These are phyloP conservation scores for Lablab purpureus DNA, from an alignment of 306 rosid genomes.

Conservation along the genomic window DNA sequence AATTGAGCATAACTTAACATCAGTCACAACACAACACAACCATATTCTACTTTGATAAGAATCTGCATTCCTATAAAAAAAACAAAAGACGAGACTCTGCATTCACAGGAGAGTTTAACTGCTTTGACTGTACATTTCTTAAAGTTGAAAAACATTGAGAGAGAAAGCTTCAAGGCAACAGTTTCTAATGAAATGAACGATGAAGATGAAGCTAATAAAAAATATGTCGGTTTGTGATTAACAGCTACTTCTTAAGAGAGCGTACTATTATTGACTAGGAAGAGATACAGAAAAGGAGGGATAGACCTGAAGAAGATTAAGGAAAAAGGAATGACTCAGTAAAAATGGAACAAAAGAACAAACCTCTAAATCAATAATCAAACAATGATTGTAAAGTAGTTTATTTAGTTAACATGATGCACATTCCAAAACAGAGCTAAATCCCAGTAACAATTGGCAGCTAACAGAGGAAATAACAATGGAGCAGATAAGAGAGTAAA, in stretches of 20 bases:
- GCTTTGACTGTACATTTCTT: constrained; percentile 48
- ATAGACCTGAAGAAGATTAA: constrained; percentile 28
- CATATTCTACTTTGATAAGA: not conserved
- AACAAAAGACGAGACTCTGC: not conserved
- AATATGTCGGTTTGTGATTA: constrained; percentile 11
- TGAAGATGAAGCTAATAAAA: not conserved
- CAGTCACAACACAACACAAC: not conserved
- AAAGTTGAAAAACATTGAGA: constrained; percentile 50
- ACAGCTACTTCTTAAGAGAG: not conserved
- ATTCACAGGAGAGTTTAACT: constrained; percentile 41
- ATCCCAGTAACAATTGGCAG: not conserved
- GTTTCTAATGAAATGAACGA: constrained; percentile 24
- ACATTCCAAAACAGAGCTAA: not conserved
- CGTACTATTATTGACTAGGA: not conserved
- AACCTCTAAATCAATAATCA: not conserved
- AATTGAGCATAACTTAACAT: not conserved
- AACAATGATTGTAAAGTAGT: not conserved
- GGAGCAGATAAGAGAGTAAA: too few species aligned
- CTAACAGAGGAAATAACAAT: not conserved
- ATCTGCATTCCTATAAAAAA: not conserved
- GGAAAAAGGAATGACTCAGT: constrained; percentile 17
- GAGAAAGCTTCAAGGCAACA: not conserved
- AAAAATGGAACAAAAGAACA: not conserved
- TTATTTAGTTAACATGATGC: not conserved
- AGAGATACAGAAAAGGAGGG: not conserved